Conservation (phyloP, 192 early-diverging fungal species). For the Coemansia javaensis region DNA sequence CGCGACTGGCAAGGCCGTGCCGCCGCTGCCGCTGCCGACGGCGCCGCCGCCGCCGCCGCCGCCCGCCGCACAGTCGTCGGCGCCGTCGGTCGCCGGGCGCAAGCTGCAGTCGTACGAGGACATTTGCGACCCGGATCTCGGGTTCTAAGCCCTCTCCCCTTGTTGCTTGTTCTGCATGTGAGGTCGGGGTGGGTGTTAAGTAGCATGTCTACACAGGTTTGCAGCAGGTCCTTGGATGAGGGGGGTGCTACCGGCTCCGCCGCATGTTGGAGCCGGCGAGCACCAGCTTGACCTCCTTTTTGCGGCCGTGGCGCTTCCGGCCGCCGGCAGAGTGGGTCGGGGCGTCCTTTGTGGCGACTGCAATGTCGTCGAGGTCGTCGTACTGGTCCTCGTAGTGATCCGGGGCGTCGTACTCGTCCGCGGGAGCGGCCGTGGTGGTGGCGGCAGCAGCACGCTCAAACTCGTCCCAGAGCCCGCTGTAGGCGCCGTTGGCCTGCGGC, state of each 20-base stretch:
- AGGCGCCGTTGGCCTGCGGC: not conserved
- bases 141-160: too few relatives aligned
- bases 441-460: constrained; percentile 26
- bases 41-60: not conserved
- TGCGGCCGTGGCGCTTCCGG: not conserved
- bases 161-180: too few relatives aligned
- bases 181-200: too few relatives aligned
- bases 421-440: not conserved
- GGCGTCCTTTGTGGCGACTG: too few relatives aligned
- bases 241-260: too few relatives aligned
- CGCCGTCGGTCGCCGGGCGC: constrained; percentile 14
- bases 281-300: too few relatives aligned
- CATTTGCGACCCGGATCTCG: constrained; percentile 34
- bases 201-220: too few relatives aligned
- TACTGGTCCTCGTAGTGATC: too few relatives aligned
- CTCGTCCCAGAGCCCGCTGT: constrained; percentile 31
- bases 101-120: constrained; percentile 40
- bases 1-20: not conserved
- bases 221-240: too few relatives aligned
- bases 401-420: not conserved
- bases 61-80: not conserved
- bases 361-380: too few relatives aligned
- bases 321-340: too few relatives aligned
- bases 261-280: not conserved
- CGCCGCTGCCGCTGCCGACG: not conserved